Conservation (phyloP, 306 rosid species). For the Astragalus membranaceus region DNA sequence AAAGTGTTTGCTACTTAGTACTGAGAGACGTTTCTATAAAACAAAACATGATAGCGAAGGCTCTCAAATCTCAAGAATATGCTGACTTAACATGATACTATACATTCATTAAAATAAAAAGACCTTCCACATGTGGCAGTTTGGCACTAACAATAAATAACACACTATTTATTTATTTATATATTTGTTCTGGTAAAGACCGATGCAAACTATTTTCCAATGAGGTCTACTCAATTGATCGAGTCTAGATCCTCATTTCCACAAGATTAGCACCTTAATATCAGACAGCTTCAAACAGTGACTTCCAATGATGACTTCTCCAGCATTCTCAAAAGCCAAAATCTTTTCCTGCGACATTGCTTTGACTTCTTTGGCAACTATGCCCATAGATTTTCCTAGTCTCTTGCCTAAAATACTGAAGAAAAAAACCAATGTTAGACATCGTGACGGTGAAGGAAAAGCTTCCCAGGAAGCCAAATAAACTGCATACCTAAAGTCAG, state of each 20-base stretch:
- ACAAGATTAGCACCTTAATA: slow-evolving; percentile 60
- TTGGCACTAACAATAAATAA: neutral
- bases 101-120: neutral
- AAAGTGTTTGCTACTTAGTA: neutral
- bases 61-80: neutral
- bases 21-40: too few relatives aligned
- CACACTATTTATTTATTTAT: neutral
- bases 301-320: slow-evolving; percentile 64
- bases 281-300: slow-evolving; percentile 75
- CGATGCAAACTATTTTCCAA: neutral
- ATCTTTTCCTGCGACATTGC: slow-evolving; percentile 83
- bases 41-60: neutral
- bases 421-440: slow-evolving; percentile 8
- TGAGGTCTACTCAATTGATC: neutral
- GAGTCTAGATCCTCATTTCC: neutral
- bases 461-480: slow-evolving; percentile 1
- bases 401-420: slow-evolving; percentile 79
- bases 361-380: slow-evolving; percentile 75
- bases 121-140: neutral
- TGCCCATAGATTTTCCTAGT: slow-evolving; percentile 84
- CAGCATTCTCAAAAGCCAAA: slow-evolving; percentile 77
- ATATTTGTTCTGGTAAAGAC: neutral
- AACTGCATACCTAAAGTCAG: slow-evolving; percentile 75
- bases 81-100: neutral
- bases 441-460: neutral